Evolutionary conservation across 352 stramenopile species (phyloP), one percentile per base, ranked within the genome.

Genomic region (Ophiocytium majus): DNA sequence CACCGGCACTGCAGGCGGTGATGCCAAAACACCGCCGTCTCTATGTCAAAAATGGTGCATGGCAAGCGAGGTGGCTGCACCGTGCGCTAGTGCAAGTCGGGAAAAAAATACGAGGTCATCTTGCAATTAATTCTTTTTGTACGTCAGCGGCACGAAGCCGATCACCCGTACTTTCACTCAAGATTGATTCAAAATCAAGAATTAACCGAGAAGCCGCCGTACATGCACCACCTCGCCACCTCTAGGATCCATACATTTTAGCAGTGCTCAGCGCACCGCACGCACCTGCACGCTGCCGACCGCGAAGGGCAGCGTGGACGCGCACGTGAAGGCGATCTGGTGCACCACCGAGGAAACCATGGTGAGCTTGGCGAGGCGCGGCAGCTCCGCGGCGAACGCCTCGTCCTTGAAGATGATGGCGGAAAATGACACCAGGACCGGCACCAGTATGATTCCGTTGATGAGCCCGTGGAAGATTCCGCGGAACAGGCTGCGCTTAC

Each of bases 261-360:
- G n/a, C n/a, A n/a, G n/a, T n/a, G n/a, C n/a, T n/a, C 63, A 75
- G 93, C 91, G 96, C 89, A n/a, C n/a, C n/a, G n/a, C n/a, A n/a
- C n/a, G n/a, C n/a, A n/a, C n/a, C n/a, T 99, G 97, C 0, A 99
- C 97, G 86, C 98, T 96, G 17, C 96, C 97, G 49, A 99, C 97
- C 9, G 97, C 95, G 90, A 99, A 99, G 0, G 94, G 94, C 50
- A 99, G 89, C 43, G 93, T 94, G 76, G 92, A 98, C 78, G 98
- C 91, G 10, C 93, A 79, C 0, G 93, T 95, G 91, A 98, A 98
- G 64, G 93, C 92, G 5, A 98, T 80, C 91, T 98, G 96, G 89
- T 99, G 97, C 28, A 99, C 90, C 23, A 97, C 93, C 35, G 94
- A 97, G 34, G 94, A 98, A 63, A 99, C 93, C 79, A 99, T 92